phyloP scores from a whole-genome alignment of 2,329 filamentous ascomycete species.

The Mollisiaceae sp. region DNA sequence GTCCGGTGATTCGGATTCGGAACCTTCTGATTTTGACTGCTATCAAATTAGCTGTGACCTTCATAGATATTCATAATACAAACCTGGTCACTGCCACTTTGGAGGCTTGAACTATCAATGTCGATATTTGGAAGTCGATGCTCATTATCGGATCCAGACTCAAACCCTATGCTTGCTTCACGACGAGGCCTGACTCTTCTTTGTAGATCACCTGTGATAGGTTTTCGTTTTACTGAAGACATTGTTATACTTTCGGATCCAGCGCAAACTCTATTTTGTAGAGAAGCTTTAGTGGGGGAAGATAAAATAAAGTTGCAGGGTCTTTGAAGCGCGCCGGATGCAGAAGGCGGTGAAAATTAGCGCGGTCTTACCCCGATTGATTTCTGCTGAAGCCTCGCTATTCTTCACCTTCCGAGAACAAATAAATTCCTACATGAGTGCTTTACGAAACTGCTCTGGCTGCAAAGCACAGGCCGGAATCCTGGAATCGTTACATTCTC shows the following conservation, averaged over 20 bases:
- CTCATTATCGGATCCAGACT: constrained; percentile 36
- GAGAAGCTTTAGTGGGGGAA: not conserved
- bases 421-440: not conserved
- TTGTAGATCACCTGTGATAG: constrained; percentile 33
- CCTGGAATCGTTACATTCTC: not conserved
- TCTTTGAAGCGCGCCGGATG: not conserved
- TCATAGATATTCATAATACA: not conserved
- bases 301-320: constrained; percentile 8
- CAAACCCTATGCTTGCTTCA: constrained; percentile 38
- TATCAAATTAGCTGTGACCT: constrained; percentile 7
- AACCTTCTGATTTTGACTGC: constrained; percentile 29
- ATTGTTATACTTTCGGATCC: constrained; percentile 24
- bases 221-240: constrained; percentile 41
- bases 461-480: not conserved
- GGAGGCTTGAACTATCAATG: constrained; percentile 23
- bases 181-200: constrained; percentile 41
- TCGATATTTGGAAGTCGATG: constrained; percentile 41
- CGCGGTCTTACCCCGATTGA: not conserved
- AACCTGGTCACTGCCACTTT: constrained; percentile 21
- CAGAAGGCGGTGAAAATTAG: not conserved
- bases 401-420: not conserved
- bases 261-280: not conserved
- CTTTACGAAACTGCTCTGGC: not conserved
- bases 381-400: not conserved
- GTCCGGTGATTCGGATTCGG: constrained; percentile 23